These are phyloP conservation scores for Cyberlindnera lachancei DNA, from an alignment of 805 yeast genomes.

Conservation along the genomic window DNA sequence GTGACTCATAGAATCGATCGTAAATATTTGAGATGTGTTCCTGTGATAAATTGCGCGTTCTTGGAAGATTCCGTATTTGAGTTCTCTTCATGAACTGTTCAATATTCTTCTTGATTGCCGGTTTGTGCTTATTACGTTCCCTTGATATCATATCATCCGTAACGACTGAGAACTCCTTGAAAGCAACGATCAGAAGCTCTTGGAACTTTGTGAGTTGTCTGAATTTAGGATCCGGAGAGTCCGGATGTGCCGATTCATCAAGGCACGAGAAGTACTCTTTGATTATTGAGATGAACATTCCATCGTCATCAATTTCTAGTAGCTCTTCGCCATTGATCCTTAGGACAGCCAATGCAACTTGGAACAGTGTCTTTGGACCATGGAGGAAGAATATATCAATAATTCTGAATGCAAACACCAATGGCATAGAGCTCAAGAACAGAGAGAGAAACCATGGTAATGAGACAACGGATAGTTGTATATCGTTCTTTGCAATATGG, in stretches of 20 bases:
- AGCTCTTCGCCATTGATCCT: conserved; percentile 83
- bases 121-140: conserved; percentile 64
- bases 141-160: conserved; percentile 67
- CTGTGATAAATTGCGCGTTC: conserved; percentile 50
- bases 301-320: conserved; percentile 80
- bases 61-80: conserved; percentile 79
- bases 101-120: conserved; percentile 75
- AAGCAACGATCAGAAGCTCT: conserved; percentile 83
- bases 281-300: conserved; percentile 77
- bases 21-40: conserved; percentile 65
- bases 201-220: conserved; percentile 78
- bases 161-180: conserved; percentile 78
- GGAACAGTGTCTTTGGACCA: conserved; percentile 85
- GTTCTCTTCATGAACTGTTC: conserved; percentile 89
- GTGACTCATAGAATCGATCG: conserved; percentile 74
- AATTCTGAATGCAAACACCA: conserved; percentile 86
- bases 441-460: conserved; percentile 94
- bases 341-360: conserved; percentile 87
- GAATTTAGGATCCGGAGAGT: conserved; percentile 53
- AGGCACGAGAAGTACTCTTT: conserved; percentile 74
- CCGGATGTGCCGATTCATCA: conserved; percentile 74
- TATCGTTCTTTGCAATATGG: conserved; percentile 71
- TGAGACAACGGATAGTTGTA: conserved; percentile 87
- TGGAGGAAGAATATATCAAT: conserved; percentile 84
- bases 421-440: conserved; percentile 88